A percentile compares a stretch with the other conserved stretches of the same genome.
Evolutionary conservation across 768 basidiomycete genomes (phyloP).

Genomic region (Megacollybia marginata): DNA sequence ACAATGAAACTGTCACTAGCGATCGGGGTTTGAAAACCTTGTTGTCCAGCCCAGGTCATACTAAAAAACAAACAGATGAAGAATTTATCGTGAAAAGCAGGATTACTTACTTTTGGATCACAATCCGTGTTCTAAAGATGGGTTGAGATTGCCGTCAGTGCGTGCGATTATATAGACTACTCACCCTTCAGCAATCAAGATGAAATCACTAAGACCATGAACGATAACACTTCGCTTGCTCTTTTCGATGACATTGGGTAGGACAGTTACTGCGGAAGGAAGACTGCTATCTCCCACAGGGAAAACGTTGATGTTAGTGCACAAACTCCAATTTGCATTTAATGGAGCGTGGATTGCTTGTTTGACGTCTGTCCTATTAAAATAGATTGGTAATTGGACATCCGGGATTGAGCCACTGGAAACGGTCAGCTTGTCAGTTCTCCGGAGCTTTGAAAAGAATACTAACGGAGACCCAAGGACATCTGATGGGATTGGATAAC

Average conservation of each 20-base stretch:
- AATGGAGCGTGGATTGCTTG: conserved; percentile 62
- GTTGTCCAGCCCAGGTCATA: conserved; percentile 36
- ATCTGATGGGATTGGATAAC: conserved; percentile 68
- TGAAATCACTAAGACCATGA: conserved; percentile 68
- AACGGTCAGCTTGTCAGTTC: not conserved
- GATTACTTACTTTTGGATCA: conserved; percentile 48
- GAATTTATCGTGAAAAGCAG: not conserved
- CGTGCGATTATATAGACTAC: conserved; percentile 10
- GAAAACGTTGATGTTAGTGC: conserved; percentile 55
- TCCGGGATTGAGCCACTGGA: conserved; percentile 49
- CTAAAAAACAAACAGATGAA: not conserved
- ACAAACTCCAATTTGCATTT: conserved; percentile 55
- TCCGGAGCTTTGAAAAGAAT: not conserved
- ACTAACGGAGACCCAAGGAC: conserved; percentile 75
- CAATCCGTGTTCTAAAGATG: conserved; percentile 42
- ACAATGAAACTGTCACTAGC: conserved; percentile 59
- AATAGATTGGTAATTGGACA: conserved; percentile 57
- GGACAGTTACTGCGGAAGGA: conserved; percentile 55
- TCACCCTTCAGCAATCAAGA: conserved; percentile 69
- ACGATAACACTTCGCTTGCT: conserved; percentile 59
- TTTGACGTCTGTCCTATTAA: conserved; percentile 63
- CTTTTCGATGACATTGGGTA: conserved; percentile 74
- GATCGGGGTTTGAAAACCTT: conserved; percentile 72
- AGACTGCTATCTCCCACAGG: conserved; percentile 51
- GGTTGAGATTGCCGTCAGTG: not conserved